Evolutionary conservation across 345 rosid species (phyloP).

Genomic region (Eutrema japonicum): DNA sequence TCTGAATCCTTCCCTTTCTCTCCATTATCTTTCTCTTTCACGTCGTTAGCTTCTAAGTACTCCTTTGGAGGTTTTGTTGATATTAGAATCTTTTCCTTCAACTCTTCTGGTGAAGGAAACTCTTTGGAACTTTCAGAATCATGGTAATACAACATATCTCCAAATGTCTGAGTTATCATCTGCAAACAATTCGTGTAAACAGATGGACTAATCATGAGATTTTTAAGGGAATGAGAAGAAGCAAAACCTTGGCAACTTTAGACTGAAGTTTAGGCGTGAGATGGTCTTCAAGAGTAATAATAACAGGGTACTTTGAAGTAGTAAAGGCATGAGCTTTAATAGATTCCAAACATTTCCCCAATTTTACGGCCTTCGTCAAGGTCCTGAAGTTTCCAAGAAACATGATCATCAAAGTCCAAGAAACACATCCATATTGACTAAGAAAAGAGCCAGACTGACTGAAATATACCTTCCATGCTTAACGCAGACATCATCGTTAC

Average conservation of each 20-base stretch:
- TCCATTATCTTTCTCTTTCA: conserved; percentile 44
- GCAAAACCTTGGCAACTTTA: conserved; percentile 57
- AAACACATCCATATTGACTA: conserved; percentile 10
- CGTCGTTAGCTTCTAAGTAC: conserved; percentile 48
- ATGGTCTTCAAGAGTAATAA: conserved; percentile 82
- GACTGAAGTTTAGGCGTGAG: conserved; percentile 73
- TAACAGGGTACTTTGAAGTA: conserved; percentile 70
- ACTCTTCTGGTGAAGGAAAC: conserved; percentile 63
- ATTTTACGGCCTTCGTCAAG: conserved; percentile 72
- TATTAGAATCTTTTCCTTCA: conserved; percentile 56
- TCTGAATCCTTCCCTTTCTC: conserved; percentile 54
- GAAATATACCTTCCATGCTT: conserved; percentile 85
- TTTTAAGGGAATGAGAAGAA: conserved; percentile 10
- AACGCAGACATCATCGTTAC: conserved; percentile 68
- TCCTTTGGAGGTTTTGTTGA: conserved; percentile 76
- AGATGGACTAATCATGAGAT: neutral
- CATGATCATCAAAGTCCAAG: conserved; percentile 1
- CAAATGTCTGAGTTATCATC: conserved; percentile 64
- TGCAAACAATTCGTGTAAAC: conserved; percentile 26
- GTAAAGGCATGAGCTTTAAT: conserved; percentile 69
- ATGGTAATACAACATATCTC: conserved; percentile 55
- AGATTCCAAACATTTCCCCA: conserved; percentile 65
- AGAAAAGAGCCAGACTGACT: conserved; percentile 1
- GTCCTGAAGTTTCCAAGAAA: conserved; percentile 58
- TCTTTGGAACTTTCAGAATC: conserved; percentile 51